Base-by-base conservation (phyloP, 2,329 filamentous ascomycete species). In the Hypoxylon sp. region DNA sequence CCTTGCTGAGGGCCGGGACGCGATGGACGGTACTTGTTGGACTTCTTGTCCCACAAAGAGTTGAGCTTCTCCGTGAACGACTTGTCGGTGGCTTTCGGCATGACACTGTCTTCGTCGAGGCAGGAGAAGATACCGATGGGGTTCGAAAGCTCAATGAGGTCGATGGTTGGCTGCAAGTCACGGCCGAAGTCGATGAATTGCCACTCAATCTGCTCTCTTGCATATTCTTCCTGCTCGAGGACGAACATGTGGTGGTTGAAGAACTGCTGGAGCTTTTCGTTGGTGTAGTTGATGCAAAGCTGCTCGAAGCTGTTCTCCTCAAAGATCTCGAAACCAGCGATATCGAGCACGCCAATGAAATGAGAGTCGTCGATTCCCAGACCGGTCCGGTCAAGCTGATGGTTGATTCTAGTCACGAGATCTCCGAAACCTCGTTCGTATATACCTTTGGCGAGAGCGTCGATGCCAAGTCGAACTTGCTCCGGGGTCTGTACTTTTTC, bases 191-290 rank as follows among this genome's bases (percentile, higher is more conserved):
- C 95, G 71, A 99, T 99, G 73, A 99, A 99, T 71, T 98, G 92
- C 95, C 95, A 99, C 76, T 99, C 95, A 67, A 99, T 99, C 74
- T 97, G 91, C 73, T 99, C 95, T 43, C 94, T 83, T 7, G 95
- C 93, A 74, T 99, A 99, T 74, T 99, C 95, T 74, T 99, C 95
- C 71, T 99, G 95, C 73, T 99, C 95, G 6, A 99, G 81, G 8
- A 99, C 95, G 71, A 99, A 99, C 95, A 99, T 99, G 79, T 99
- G 96, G 73, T 99, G 95, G 70, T 99, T 99, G 84, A 99, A 99
- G 75, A 99, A 99, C 67, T 99, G 95, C 71, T 99, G 95, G 5
- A 99, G 85, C 75, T 97, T 99, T 75, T 99, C 95, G 76, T 99
- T 99, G 60, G 96, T 98, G 77, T 99, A 99, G 77, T 99, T 99